These are phyloP conservation scores for Candolleomyces efflorescens DNA, from an alignment of 768 basidiomycete genomes.

Conservation along the genomic window DNA sequence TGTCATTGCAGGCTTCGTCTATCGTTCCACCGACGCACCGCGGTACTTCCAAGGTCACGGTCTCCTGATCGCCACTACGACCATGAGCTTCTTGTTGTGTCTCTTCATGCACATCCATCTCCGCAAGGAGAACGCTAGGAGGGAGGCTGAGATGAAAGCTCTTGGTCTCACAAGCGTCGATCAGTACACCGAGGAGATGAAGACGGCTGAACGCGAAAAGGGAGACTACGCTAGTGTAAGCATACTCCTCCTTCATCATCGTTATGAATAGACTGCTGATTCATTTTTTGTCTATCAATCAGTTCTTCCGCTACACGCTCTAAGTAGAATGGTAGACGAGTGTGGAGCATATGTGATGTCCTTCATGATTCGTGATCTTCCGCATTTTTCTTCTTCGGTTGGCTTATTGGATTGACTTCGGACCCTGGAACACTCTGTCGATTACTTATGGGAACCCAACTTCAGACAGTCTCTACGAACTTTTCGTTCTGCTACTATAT, in stretches of 20 bases:
- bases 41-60: slow-evolving; percentile 28
- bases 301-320: slow-evolving; percentile 30
- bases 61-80: slow-evolving; percentile 22
- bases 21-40: slow-evolving; percentile 22
- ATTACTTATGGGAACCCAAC: too few relatives aligned
- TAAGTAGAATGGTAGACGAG: slow-evolving; percentile 5
- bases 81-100: slow-evolving; percentile 22
- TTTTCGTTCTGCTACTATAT: too few relatives aligned
- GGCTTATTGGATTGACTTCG: too few relatives aligned
- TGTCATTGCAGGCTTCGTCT: slow-evolving; percentile 27
- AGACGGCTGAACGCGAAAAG: slow-evolving; percentile 21
- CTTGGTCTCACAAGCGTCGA: slow-evolving; percentile 19
- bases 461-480: too few relatives aligned
- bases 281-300: background rate
- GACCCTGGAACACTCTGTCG: too few relatives aligned
- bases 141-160: slow-evolving; percentile 18
- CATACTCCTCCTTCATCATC: background rate
- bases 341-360: too few relatives aligned
- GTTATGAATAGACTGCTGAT: background rate
- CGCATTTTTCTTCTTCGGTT: too few relatives aligned
- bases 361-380: too few relatives aligned
- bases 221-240: slow-evolving; percentile 28
- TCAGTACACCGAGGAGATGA: slow-evolving; percentile 27
- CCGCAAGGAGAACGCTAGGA: slow-evolving; percentile 20
- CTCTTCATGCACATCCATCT: slow-evolving; percentile 25